Conservation (phyloP, 495 filamentous ascomycete genomes). For the Aspergillus sclerotioniger region DNA sequence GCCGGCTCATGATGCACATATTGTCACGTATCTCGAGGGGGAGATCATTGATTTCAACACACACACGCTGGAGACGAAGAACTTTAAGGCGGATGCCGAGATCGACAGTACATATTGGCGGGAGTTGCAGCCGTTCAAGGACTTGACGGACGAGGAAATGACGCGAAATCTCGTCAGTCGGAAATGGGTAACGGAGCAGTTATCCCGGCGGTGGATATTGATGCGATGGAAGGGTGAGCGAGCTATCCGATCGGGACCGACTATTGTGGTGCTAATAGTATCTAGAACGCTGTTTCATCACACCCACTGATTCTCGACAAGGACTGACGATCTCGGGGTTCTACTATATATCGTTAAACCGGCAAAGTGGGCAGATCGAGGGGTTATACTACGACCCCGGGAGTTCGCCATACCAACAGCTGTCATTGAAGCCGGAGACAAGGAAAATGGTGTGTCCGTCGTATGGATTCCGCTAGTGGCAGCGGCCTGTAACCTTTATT, state of each 20-base stretch:
- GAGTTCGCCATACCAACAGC: conserved; percentile 68
- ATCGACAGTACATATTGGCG: conserved; percentile 72
- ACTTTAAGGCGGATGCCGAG: conserved; percentile 56
- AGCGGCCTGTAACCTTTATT: background rate
- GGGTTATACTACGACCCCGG: conserved; percentile 73
- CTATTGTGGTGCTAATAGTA: conserved; percentile 10
- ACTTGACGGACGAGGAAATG: conserved; percentile 56
- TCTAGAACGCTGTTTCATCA: conserved; percentile 69
- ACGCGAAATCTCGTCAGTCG: conserved; percentile 57
- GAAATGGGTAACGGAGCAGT: conserved; percentile 51
- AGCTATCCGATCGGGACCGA: background rate
- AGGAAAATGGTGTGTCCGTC: conserved; percentile 42
- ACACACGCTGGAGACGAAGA: conserved; percentile 66
- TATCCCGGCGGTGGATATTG: conserved; percentile 62
- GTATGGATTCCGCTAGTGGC: conserved; percentile 41
- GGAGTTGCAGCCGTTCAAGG: conserved; percentile 64
- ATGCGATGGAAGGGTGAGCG: conserved; percentile 77
- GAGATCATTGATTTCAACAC: conserved; percentile 74
- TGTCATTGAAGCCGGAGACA: conserved; percentile 55
- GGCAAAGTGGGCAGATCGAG: conserved; percentile 61
- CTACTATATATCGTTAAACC: conserved; percentile 67
- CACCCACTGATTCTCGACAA: conserved; percentile 53
- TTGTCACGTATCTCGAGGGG: conserved; percentile 72
- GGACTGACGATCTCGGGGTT: conserved; percentile 74
- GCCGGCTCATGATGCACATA: conserved; percentile 56